phyloP scores from a whole-genome alignment of 2,329 filamentous ascomycete species.

The Nigrospora sphaerica region DNA sequence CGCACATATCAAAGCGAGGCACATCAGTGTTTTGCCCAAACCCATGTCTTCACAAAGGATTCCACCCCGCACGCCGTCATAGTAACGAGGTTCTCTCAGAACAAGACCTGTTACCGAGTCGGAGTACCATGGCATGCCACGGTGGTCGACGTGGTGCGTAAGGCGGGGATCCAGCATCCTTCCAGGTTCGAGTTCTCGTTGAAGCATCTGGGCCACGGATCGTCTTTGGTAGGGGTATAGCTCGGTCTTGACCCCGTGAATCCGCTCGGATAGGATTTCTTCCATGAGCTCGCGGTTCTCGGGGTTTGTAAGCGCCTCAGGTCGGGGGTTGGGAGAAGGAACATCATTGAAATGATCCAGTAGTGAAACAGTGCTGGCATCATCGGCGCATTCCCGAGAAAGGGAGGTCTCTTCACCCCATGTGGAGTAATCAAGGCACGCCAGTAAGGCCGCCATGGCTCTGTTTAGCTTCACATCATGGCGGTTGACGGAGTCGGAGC shows the following conservation, averaged over 20 bases:
- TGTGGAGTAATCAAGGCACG: constrained; percentile 46
- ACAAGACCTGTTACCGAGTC: constrained; percentile 58
- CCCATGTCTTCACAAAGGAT: constrained; percentile 79
- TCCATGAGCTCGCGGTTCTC: constrained; percentile 47
- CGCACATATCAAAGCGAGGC: constrained; percentile 67
- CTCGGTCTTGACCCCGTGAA: constrained; percentile 53
- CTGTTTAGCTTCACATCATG: constrained; percentile 34
- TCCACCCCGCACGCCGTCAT: constrained; percentile 69
- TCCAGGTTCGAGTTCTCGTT: constrained; percentile 63
- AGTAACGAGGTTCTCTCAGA: constrained; percentile 59
- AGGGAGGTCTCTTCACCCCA: constrained; percentile 44
- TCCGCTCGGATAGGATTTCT: constrained; percentile 42
- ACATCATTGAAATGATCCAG: constrained; percentile 69
- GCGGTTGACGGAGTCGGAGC: constrained; percentile 44
- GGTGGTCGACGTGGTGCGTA: constrained; percentile 50
- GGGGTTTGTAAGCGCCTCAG: constrained; percentile 37
- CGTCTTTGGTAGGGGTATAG: constrained; percentile 75
- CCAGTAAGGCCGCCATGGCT: constrained; percentile 40
- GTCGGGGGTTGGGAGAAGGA: constrained; percentile 58
- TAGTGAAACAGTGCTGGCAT: constrained; percentile 42
- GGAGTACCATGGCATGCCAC: constrained; percentile 60
- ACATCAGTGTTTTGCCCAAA: constrained; percentile 82
- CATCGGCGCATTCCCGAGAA: constrained; percentile 21
- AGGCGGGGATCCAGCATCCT: constrained; percentile 68
- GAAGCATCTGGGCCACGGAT: constrained; percentile 77